Base-by-base conservation (phyloP, 1,284 basidiomycete genomes). In the Mycena sp. region DNA sequence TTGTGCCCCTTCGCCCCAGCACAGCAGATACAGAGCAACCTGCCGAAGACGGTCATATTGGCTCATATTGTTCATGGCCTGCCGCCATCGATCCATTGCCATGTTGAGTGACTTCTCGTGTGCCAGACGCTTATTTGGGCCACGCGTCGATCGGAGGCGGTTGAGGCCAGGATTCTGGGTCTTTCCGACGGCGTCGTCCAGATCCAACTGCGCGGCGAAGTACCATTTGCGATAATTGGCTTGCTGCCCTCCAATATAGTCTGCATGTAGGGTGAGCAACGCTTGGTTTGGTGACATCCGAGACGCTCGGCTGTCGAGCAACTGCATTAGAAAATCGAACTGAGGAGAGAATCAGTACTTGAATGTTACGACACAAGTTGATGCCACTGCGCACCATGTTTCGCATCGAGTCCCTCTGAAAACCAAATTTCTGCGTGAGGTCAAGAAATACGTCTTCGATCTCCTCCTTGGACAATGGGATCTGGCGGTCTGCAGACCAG, bases 191-290 rank as follows among this genome's bases (percentile, higher is more conserved):
- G 96, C 97, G 72, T 99, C 97, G 80, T 99, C 98, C 40, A 99
- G 89, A 76, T 99, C 96, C 66, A 99, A 91, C 78, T 99, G 97
- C 26, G 97, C 96, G 17, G 97, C 98, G 80, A 99, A 99, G 82
- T 99, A 99, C 97, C 98, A 99, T 79, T 96, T 97, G 67, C 96
- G 93, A 79, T 98, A 98, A 81, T 98, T 98, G 54, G 95, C 94
- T 72, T 97, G 91, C 76, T 95, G 94, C 5, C 98, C 97, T 48
- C 98, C 98, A 74, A 99, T 99, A 79, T 99, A 99, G 78, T 99
- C 97, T 63, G 97, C 96, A 75, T 99, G 97, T 9, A 99, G 85
- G 0, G 97, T 99, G 52, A 96, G 83, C 21, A 98, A 85, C 1
- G 97, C 97, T 77, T 98, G 95, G 75, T 95, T 93, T 10, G 98